A percentile compares a stretch with the other conserved stretches of the same genome.
Evolutionary conservation across 1,284 basidiomycete genomes (phyloP).

Genomic region (Leccinum griseonigrum): DNA sequence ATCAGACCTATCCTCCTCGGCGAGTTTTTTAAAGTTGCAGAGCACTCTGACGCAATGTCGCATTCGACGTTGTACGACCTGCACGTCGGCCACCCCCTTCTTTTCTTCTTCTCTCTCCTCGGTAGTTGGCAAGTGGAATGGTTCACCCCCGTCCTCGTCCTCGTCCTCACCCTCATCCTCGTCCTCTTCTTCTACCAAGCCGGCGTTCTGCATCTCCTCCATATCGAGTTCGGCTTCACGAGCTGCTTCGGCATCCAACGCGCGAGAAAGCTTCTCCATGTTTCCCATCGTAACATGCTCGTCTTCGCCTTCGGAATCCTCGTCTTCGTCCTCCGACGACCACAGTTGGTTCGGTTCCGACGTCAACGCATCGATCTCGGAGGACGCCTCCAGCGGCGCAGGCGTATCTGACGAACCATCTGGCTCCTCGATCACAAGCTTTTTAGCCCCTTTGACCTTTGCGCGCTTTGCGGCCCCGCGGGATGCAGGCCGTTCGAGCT

Average conservation of each 20-base stretch:
- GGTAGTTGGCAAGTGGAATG: conserved; percentile 76
- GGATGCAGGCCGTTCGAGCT: conserved; percentile 33
- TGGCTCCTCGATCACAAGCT: conserved; percentile 25
- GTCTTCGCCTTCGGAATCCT: conserved; percentile 45
- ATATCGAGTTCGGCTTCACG: conserved; percentile 67
- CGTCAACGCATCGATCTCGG: conserved; percentile 16
- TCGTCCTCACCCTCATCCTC: conserved; percentile 56
- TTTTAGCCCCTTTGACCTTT: conserved; percentile 39
- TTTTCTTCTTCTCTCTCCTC: conserved; percentile 83
- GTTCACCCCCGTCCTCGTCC: conserved; percentile 50
- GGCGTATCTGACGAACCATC: conserved; percentile 12
- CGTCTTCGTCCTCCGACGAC: conserved; percentile 52
- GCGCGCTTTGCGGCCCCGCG: conserved; percentile 54
- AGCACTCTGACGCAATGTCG: conserved; percentile 84
- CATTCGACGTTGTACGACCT: conserved; percentile 87
- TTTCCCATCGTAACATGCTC: conserved; percentile 68
- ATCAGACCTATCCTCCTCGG: conserved; percentile 68
- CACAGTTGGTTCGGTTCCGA: conserved; percentile 22
- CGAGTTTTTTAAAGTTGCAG: conserved; percentile 69
- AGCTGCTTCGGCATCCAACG: conserved; percentile 64
- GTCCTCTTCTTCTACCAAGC: conserved; percentile 45
- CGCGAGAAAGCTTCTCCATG: conserved; percentile 74
- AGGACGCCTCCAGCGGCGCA: conserved; percentile 17
- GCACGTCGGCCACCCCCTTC: conserved; percentile 73
- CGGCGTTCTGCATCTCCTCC: conserved; percentile 61